Conservation (phyloP, 75 land plant species). For the Sequoia sempervirens region DNA sequence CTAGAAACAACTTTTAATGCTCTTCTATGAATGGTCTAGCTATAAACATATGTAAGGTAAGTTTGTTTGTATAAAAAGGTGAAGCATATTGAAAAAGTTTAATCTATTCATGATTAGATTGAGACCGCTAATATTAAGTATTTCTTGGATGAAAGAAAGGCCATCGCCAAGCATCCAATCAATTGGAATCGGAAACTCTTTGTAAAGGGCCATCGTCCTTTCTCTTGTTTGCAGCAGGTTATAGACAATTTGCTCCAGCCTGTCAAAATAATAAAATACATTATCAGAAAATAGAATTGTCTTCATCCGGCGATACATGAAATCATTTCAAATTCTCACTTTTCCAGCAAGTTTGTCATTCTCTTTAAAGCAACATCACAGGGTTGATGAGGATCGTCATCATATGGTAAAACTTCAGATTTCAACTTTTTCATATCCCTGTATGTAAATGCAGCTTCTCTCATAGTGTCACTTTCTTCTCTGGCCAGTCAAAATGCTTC, state of each 20-base stretch:
- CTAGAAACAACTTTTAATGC: not conserved
- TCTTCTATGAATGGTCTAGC: not conserved
- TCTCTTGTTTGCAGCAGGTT: conserved; percentile 57
- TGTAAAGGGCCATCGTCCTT: conserved; percentile 34
- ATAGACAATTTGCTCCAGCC: conserved; percentile 61
- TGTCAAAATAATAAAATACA: conserved; percentile 10
- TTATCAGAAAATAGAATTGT: not conserved
- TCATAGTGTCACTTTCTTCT: conserved; percentile 73
- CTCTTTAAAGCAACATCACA: conserved; percentile 32
- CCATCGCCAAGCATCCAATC: conserved; percentile 76
- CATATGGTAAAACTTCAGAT: conserved; percentile 36
- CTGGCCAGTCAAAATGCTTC: conserved; percentile 95
- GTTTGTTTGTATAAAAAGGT: not conserved
- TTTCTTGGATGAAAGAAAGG: conserved; percentile 4
- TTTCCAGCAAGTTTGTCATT: conserved; percentile 65
- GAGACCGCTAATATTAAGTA: not conserved
- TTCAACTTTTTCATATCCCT: conserved; percentile 71
- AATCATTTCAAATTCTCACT: conserved; percentile 35
- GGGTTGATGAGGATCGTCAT: conserved; percentile 39
- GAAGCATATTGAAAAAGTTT: not conserved
- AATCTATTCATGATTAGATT: not conserved
- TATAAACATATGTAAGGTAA: not conserved
- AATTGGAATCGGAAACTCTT: conserved; percentile 62
- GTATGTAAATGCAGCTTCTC: conserved; percentile 81
- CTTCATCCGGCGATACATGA: not conserved